Base-by-base conservation (phyloP, 2,329 filamentous ascomycete genomes). In the Calonectria henricotiae region DNA sequence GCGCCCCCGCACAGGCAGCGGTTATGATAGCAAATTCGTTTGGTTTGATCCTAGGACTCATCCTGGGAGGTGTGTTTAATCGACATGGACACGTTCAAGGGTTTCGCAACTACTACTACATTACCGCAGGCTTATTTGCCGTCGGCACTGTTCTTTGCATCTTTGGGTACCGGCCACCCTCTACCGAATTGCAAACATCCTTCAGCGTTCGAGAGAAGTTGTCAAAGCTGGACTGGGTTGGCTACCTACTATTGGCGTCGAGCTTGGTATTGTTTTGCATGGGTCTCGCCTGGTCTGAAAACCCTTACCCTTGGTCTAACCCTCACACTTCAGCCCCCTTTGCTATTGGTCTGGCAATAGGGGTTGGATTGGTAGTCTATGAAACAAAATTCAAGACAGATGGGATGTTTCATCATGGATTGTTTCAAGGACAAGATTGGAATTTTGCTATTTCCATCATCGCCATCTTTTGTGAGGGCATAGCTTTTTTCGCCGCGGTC, bases 321-420 rank as follows among this genome's bases (percentile, higher is more conserved):
- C 74, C 81, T 0, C 81, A 80, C 43, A 78, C 81, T 1, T 78
- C 78, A 1, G 82, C 77, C 0, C 77, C 81, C 2, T 84, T 85
- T 69, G 73, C 79, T 35, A 67, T 83, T 5, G 81, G 83, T 6
- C 46, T 82, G 2, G 74, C 73, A 11, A 65, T 82, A 8, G 67
- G 69, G 1, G 15, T 78, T 2, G 71, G 25, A 2, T 73, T 84
- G 27, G 70, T 77, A 20, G 73, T 79, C 11, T 84, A 84, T 67
- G 82, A 84, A 73, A 75, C 71, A 0, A 75, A 62, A 37, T 78
- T 80, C 68, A 83, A 82, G 70, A 78, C 69, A 17, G 82, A 84
- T 62, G 82, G 83, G 30, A 80, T 85, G 80, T 83, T 85, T 63
- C 82, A 84, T 62, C 82, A 85, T 67, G 80, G 77, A 0, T 76